Evolutionary conservation across 2,329 filamentous ascomycete genomes (phyloP), one percentile per base, ranked within the genome.

Genomic region (Verticillium dahliae): DNA sequence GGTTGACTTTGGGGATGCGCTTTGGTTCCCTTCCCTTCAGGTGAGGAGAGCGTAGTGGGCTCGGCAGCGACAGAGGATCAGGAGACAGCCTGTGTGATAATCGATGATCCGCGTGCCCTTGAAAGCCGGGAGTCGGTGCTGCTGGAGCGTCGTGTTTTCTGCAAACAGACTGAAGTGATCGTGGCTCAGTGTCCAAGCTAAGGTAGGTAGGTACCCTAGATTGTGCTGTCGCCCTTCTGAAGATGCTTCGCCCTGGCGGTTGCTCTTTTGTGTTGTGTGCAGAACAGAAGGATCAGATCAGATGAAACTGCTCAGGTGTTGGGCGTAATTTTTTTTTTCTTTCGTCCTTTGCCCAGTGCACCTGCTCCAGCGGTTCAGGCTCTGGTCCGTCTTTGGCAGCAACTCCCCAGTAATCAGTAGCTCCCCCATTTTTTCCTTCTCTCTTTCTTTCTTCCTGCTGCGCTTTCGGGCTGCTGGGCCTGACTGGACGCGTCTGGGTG

Each of bases 11-110:
- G 34, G 15, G 31, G 9, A 22, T 14, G 34, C 45, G 33, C 31
- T 33, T 27, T 57, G 15, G 14, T 60, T 57, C 60, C 45, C 22
- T 62, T 62, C 65, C 61, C 62, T 62, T 45, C 39, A 45, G 18
- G 45, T 50, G 45, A 50, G 45, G 22, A 50, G 45, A 50, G 7
- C 27, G 27, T 27, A 22, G 45, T 7, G 45, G n/a, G 45, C 6
- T 22, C 13, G 45, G 5, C 39, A n/a, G 27, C 27, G 27, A 27
- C 27, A 27, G 27, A 27, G 27, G 27, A 27, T 27, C 27, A 27
- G 27, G 27, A 27, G 27, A 27, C 27, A 37, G 35, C 35, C 35
- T 10, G 35, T 37, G 35, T 13, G 35, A 37, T 37, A 13, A 37
- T 37, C 35, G 35, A 37, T 37, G 35, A 37, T 37, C 35, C 35